phyloP scores from a whole-genome alignment of 495 filamentous ascomycete genomes.

The Penicillium riverlandense region DNA sequence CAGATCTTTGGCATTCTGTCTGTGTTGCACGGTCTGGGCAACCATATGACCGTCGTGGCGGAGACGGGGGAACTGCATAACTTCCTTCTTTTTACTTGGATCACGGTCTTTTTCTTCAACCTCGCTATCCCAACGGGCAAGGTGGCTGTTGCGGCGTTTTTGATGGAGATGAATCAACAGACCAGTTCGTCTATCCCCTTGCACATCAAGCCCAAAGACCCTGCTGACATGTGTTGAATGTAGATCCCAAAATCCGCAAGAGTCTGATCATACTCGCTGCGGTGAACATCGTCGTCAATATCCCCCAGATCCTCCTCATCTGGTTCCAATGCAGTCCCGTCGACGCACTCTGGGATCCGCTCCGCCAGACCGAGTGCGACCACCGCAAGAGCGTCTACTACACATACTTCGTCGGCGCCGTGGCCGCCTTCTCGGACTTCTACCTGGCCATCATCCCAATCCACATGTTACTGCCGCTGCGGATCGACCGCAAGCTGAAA shows the following conservation, averaged over 20 bases:
- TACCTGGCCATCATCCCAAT: conserved; percentile 19
- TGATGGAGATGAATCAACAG: conserved; percentile 20
- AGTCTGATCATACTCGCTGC: conserved; percentile 16
- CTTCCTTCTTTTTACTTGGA: conserved; percentile 20
- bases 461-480: conserved; percentile 14
- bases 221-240: no score
- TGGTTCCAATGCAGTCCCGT: conserved; percentile 19
- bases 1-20: conserved; percentile 16
- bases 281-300: conserved; percentile 16
- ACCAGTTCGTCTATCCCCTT: conserved; percentile 6
- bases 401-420: conserved; percentile 16
- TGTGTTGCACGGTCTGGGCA: conserved; percentile 17
- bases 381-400: conserved; percentile 18
- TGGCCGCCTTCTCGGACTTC: conserved; percentile 16
- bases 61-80: conserved; percentile 13
- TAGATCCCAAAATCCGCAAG: conserved; percentile 17
- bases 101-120: conserved; percentile 22
- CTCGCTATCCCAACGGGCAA: conserved; percentile 19
- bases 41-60: conserved; percentile 10
- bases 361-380: conserved; percentile 11
- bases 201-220: neutral
- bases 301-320: conserved; percentile 14
- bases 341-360: conserved; percentile 15
- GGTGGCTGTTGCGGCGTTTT: conserved; percentile 15
- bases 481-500: conserved; percentile 19